Base-by-base conservation (phyloP, 768 basidiomycete species). In the Leccinum longicurvipes region DNA sequence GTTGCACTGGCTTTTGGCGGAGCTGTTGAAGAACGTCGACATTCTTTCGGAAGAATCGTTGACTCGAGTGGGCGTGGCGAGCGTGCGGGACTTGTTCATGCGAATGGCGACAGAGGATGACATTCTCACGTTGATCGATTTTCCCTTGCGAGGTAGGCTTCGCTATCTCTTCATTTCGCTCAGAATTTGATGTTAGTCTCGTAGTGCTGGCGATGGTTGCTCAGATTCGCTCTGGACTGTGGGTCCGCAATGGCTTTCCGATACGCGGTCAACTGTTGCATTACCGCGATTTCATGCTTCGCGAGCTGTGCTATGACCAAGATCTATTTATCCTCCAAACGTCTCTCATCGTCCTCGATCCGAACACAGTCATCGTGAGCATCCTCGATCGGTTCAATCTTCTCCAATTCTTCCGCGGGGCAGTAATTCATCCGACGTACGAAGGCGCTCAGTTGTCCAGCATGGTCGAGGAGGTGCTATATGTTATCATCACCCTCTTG, bases 191-290 rank as follows among this genome's bases (percentile, higher is more conserved):
- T 29, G 6, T 24, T 28, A 15, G 28, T n/a, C 6, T 53, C 10
- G 23, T 52, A 94, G 93, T 92, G 6, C 76, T 94, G 25, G 82
- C 87, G 1, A 93, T 95, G 86, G 86, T 96, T 45, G 93, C 95
- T 0, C 97, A 98, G 68, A 93, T 98, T 50, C 85, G 94, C 24
- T 89, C 92, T 0, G 94, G 94, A 0, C 79, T 98, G 4, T 99
- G 97, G 97, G 95, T 97, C 8, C 89, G 96, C 52, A 99, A 99
- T 63, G 97, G 97, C 4, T 91, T 94, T 65, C 89, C 89, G 15
- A 95, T 98, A 62, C 87, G 96, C 1, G 93, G 94, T 0, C 97
- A 98, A 69, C 78, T 94, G 4, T 81, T 95, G 51, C 96, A 98
- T 68, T 99, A 99, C 69, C 88, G 94, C 25, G 96, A 98, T 68